Evolutionary conservation across 73 alveolate genomes (phyloP), one percentile per base, ranked within the genome.

Genomic region (Blepharisma japonicum): DNA sequence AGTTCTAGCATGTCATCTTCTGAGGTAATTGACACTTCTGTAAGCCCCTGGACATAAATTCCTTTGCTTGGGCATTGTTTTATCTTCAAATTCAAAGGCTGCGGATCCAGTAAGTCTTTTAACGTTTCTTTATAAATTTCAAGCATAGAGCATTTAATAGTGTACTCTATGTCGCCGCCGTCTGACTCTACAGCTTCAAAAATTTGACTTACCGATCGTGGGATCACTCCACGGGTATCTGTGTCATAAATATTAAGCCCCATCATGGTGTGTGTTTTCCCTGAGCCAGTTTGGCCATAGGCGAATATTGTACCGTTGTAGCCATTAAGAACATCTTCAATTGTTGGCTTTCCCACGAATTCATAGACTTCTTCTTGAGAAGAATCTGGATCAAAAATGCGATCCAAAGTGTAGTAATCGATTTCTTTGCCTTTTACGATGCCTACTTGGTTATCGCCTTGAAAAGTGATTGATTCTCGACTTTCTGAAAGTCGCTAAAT

Each of bases 241-340:
- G 51, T 8, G 27, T 71, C 78, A 48, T 74, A 21, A 11, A 56
- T 21, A 70, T 45, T 47, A 0, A 21, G 20, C 81, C 86, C 94
- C 86, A 83, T 74, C 91, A 87, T 83, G 7, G 94, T 87, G 77
- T 77, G 86, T 39, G 94, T 87, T 56, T 87, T 87, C 6, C 94
- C 94, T 49, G 94, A 87, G 5, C 94, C 94, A 56, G 94, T 87
- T 84, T 81, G 84, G 23, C 94, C 94, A 78, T 87, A 87, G 45
- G 92, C 91, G 68, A 83, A 77, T 18, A 83, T 77, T 6, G 94
- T 87, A 46, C 94, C 86, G 80, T 87, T 87, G 56, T 87, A 87
- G 20, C 94, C 94, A 25, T 81, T 79, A 18, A 87, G 66, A 27
- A 87, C 78, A 21, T 82, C 87, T 50, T 87, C 76, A 32, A 82